These are phyloP conservation scores for Podospora tetraspora DNA, from an alignment of 495 filamentous ascomycete genomes.

Conservation along the genomic window DNA sequence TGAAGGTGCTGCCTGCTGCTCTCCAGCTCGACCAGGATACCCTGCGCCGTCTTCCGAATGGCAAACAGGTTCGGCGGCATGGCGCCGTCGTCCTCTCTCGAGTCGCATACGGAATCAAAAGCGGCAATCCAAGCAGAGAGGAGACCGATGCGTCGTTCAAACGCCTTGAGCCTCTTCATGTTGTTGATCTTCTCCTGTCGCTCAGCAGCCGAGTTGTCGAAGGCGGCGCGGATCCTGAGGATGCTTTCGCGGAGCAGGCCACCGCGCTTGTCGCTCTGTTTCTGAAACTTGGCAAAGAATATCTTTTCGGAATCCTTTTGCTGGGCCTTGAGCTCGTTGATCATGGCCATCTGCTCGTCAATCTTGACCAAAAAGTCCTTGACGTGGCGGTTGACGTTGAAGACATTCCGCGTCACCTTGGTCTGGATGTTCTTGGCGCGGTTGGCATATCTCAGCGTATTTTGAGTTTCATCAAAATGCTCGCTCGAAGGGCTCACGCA, in stretches of 20 bases:
- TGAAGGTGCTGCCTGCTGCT: conserved; percentile 84
- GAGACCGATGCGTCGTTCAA: conserved; percentile 77
- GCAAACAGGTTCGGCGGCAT: conserved; percentile 61
- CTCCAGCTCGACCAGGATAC: conserved; percentile 82
- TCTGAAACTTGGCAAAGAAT: conserved; percentile 85
- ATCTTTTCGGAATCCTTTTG: conserved; percentile 84
- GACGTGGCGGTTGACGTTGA: conserved; percentile 98
- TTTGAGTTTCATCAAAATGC: conserved; percentile 98
- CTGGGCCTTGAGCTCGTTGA: conserved; percentile 88
- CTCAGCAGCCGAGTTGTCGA: conserved; percentile 74
- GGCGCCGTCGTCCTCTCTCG: conserved; percentile 58
- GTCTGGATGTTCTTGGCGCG: conserved; percentile 99
- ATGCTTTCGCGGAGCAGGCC: conserved; percentile 72
- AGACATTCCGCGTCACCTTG: conserved; percentile 96
- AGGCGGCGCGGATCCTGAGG: conserved; percentile 72
- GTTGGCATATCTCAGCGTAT: conserved; percentile 96
- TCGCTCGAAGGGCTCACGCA: conserved; percentile 95
- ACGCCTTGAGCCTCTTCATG: conserved; percentile 77
- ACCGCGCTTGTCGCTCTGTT: conserved; percentile 79
- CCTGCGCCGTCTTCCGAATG: conserved; percentile 82
- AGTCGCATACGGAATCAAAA: conserved; percentile 77
- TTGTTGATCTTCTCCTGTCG: conserved; percentile 69
- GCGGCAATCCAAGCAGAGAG: conserved; percentile 88
- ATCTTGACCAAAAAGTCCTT: conserved; percentile 98
- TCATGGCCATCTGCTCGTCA: conserved; percentile 87